Evolutionary conservation across 805 yeast genomes (phyloP).

Genomic region (Yarrowia deformans): DNA sequence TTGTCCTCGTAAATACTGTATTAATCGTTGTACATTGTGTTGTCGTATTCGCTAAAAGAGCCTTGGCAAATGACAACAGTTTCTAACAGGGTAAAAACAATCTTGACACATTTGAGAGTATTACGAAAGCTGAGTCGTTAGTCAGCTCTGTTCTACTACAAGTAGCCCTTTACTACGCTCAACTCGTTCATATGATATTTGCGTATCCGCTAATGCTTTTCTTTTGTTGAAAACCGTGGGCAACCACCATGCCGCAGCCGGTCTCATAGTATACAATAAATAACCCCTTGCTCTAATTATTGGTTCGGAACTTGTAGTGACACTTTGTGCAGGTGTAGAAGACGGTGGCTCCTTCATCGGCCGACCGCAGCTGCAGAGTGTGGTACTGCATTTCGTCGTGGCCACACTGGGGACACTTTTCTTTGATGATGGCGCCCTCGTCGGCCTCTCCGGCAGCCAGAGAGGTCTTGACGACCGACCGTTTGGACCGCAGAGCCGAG

Average conservation of each 20-base stretch:
- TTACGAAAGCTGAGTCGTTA: no score
- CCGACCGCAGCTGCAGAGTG: slow-evolving; percentile 93
- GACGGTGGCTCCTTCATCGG: slow-evolving; percentile 99
- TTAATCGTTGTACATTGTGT: no score
- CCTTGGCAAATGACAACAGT: no score
- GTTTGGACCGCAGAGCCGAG: slow-evolving; percentile 76
- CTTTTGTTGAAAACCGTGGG: not conserved
- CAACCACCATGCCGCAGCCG: not conserved
- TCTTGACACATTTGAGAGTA: no score
- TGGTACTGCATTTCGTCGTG: slow-evolving; percentile 98
- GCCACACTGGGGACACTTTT: slow-evolving; percentile 98
- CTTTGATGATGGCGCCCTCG: slow-evolving; percentile 96
- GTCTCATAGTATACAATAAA: slow-evolving; percentile 27
- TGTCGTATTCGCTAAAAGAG: no score
- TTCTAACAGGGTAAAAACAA: no score
- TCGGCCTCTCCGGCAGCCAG: slow-evolving; percentile 78
- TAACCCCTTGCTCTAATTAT: slow-evolving; percentile 60
- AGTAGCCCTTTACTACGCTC: no score
- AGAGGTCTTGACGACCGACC: slow-evolving; percentile 88
- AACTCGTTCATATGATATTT: no score
- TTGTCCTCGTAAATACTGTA: no score
- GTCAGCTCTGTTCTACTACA: no score
- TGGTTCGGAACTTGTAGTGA: slow-evolving; percentile 92
- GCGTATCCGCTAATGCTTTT: not conserved
- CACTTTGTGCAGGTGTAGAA: slow-evolving; percentile 95